Evolutionary conservation across 1,284 basidiomycete species (phyloP), one percentile per base, ranked within the genome.

Genomic region (Trichosporon asahii): DNA sequence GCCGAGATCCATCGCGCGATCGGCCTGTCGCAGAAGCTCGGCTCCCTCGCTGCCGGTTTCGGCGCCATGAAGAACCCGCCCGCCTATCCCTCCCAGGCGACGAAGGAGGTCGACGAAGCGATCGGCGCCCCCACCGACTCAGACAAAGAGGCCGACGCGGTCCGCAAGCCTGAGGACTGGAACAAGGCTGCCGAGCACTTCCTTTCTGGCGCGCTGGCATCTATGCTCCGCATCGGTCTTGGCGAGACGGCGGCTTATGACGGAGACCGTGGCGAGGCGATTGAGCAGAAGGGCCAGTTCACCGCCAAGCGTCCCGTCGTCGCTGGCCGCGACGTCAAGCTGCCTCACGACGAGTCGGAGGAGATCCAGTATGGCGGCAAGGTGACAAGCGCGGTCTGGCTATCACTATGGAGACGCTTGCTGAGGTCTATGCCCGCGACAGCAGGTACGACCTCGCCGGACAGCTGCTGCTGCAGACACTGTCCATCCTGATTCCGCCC

Each of bases 371-470:
- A 74, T 25, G 73, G 76, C 21, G 80, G 79, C 63, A 73, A 76
- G 66, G 78, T 84, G 27, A 81, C 66, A 76, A 75, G 69, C 73
- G 78, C 27, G 81, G 82, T 14, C 72, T 84, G 65, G 82, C 81
- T 2, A 80, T 83, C 71, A 82, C 80, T n/a, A 83, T 84, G 83
- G 82, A 83, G 72, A 73, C 77, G 0, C 71, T 84, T 3, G 77
- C 82, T 14, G 82, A 82, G 55, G 78, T 84, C 5, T 82, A 82
- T 67, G 80, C 80, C 2, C 73, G 78, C 49, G 78, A 80, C 61
- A 76, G 78, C 15, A 70, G 79, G 53, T 75, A 76, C 64, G 79
- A 80, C 21, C 63, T 80, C 21, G 78, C 83, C 2, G 81, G 75
- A 15, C 81, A 82, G 64, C 74, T 83, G 9, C 70, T 83, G 25